These are phyloP conservation scores for Phytophthora hibernalis DNA, from an alignment of 352 stramenopile species.

Conservation along the genomic window DNA sequence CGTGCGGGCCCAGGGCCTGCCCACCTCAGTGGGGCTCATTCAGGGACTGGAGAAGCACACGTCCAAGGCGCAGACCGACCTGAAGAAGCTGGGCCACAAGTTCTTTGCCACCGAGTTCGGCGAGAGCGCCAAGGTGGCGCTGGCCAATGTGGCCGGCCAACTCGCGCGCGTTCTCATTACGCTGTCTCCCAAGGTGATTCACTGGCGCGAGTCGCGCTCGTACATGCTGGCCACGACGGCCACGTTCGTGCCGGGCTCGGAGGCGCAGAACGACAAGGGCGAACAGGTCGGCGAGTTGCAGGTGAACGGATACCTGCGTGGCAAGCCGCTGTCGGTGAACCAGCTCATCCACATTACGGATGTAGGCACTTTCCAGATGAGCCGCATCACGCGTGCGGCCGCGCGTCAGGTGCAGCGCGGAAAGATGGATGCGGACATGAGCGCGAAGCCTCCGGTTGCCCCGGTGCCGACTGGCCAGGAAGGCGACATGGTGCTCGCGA, in stretches of 20 bases:
- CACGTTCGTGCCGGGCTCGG: conserved; percentile 55
- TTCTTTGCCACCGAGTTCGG: conserved; percentile 93
- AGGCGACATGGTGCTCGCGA: conserved; percentile 63
- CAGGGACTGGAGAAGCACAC: conserved; percentile 82
- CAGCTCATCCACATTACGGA: conserved; percentile 97
- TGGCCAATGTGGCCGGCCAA: conserved; percentile 82
- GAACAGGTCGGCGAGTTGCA: conserved; percentile 74
- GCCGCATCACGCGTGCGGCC: conserved; percentile 61
- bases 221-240: conserved; percentile 87
- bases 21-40: conserved; percentile 86
- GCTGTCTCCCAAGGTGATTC: conserved; percentile 83
- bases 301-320: conserved; percentile 96
- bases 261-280: conserved; percentile 48
- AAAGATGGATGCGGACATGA: conserved; percentile 46
- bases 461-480: conserved; percentile 32
- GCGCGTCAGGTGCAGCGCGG: conserved; percentile 55
- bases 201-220: conserved; percentile 89
- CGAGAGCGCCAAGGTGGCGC: conserved; percentile 78
- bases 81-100: conserved; percentile 87
- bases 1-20: conserved; percentile 93
- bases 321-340: conserved; percentile 94
- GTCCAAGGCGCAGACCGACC: conserved; percentile 74
- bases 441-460: conserved; percentile 23
- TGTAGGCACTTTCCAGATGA: conserved; percentile 94
- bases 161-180: conserved; percentile 85